phyloP scores from a whole-genome alignment of 176 grass and related monocot genomes.

The Hordeum marinum region DNA sequence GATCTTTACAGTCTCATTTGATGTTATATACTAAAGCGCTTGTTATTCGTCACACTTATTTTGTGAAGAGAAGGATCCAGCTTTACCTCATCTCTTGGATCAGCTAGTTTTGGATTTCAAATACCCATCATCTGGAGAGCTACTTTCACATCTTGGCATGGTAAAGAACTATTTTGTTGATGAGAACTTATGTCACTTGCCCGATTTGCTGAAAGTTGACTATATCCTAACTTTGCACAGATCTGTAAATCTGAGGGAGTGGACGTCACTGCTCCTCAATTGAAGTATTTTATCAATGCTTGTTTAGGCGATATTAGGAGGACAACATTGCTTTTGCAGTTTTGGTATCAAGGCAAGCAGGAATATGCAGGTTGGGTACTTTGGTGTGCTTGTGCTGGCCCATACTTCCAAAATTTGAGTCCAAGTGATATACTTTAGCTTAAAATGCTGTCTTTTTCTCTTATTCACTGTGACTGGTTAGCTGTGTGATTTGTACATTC shows the following conservation, averaged over 20 bases:
- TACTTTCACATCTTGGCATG: slow-evolving; percentile 66
- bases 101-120: slow-evolving; percentile 72
- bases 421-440: slow-evolving; percentile 4
- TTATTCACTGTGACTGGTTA: neutral
- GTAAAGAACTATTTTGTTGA: slow-evolving; percentile 38
- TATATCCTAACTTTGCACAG: slow-evolving; percentile 35
- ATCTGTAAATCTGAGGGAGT: slow-evolving; percentile 76
- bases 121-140: slow-evolving; percentile 67
- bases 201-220: slow-evolving; percentile 23
- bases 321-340: slow-evolving; percentile 73
- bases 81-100: slow-evolving; percentile 67
- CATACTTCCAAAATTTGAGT: neutral
- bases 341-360: slow-evolving; percentile 83
- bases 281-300: slow-evolving; percentile 52
- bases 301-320: slow-evolving; percentile 87
- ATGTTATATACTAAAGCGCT: slow-evolving; percentile 12
- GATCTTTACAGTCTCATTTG: slow-evolving; percentile 13
- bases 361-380: slow-evolving; percentile 41
- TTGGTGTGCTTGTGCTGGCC: neutral
- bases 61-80: slow-evolving; percentile 68
- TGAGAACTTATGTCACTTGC: neutral
- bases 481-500: neutral
- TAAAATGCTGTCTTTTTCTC: neutral
- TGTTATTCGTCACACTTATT: slow-evolving; percentile 22
- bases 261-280: slow-evolving; percentile 43